These are phyloP conservation scores for Euptelea pleiosperma DNA, from an alignment of 164 flowering plant species.

Conservation along the genomic window DNA sequence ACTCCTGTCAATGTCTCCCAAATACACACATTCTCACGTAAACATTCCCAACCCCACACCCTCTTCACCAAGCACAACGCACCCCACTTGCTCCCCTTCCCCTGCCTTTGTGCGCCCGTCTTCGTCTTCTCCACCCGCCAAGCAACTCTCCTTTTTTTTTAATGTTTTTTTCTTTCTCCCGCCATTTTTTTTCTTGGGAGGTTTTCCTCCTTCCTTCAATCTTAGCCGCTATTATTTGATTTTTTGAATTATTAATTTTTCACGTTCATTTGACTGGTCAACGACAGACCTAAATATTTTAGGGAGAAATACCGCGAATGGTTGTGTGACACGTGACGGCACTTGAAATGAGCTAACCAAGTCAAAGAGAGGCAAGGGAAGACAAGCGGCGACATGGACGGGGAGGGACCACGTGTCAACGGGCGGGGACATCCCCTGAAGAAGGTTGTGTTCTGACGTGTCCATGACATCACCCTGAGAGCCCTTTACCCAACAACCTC, in stretches of 20 bases:
- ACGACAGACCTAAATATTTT: not conserved
- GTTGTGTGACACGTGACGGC: conserved; percentile 18
- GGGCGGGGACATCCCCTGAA: conserved; percentile 5
- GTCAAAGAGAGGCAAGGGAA: not conserved
- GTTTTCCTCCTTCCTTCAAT: not conserved
- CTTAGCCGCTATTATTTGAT: no score
- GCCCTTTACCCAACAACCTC: conserved; percentile 19
- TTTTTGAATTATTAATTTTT: no score
- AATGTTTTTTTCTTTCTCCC: not conserved
- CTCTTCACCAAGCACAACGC: conserved; percentile 46
- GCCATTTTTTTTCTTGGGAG: not conserved
- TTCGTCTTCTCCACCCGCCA: conserved; percentile 15
- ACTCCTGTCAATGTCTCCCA: conserved; percentile 50
- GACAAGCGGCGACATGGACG: conserved; percentile 19
- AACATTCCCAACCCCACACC: conserved; percentile 34
- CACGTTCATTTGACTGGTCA: conserved; percentile 29
- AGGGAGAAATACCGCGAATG: not conserved
- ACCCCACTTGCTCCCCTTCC: conserved; percentile 39
- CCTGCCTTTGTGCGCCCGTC: conserved; percentile 43
- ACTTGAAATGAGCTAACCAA: not conserved
- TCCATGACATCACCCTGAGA: conserved; percentile 20
- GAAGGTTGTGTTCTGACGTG: conserved; percentile 16
- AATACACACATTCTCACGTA: conserved; percentile 25
- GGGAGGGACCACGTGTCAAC: conserved; percentile 34
- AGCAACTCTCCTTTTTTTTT: conserved; percentile 3